phyloP scores from a whole-genome alignment of 2,329 filamentous ascomycete species.

The Balansia obtecta region DNA sequence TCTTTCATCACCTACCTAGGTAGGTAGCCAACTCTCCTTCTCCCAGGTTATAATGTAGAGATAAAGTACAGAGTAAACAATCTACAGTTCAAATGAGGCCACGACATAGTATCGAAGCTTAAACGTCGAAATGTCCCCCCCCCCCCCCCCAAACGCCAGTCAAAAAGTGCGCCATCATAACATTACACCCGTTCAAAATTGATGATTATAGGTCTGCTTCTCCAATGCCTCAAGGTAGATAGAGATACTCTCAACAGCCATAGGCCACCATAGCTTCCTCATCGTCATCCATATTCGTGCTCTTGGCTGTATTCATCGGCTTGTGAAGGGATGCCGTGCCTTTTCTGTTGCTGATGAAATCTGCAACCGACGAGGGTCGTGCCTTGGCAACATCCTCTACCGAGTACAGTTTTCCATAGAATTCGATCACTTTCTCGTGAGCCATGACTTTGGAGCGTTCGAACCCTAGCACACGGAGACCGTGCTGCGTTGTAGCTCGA shows the following conservation, averaged over 20 bases:
- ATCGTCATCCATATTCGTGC: constrained; percentile 33
- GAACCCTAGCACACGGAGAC: constrained; percentile 79
- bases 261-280: constrained; percentile 36
- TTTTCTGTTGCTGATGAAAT: constrained; percentile 26
- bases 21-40: too few species aligned
- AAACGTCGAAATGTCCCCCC: background rate
- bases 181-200: background rate
- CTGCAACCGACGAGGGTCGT: constrained; percentile 29
- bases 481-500: constrained; percentile 77
- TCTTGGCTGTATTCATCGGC: constrained; percentile 10
- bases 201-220: background rate
- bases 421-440: constrained; percentile 71
- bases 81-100: background rate
- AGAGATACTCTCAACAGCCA: constrained; percentile 19
- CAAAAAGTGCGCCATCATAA: background rate
- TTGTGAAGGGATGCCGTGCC: constrained; percentile 10
- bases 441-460: constrained; percentile 89
- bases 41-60: too few species aligned
- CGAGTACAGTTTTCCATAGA: constrained; percentile 72
- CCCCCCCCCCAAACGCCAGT: background rate
- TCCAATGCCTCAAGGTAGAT: background rate
- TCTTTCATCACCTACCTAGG: too few species aligned
- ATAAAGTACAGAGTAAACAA: background rate
- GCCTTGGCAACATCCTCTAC: constrained; percentile 35
- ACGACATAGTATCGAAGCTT: background rate